Conservation (phyloP, 495 filamentous ascomycete species). For the Chaetomium tenue region DNA sequence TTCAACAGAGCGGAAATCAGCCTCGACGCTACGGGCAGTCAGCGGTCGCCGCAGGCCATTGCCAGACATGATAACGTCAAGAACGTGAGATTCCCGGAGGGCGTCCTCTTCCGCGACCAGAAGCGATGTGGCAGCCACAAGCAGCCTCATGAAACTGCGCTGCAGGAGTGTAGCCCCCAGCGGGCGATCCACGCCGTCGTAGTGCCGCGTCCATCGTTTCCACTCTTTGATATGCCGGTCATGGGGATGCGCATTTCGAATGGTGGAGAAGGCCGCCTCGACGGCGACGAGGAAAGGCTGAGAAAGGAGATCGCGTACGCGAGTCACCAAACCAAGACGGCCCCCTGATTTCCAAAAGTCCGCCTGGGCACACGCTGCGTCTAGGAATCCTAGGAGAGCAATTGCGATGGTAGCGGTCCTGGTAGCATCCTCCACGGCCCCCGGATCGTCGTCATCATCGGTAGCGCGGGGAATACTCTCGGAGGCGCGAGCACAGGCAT, state of each 20-base stretch:
- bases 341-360: conserved; percentile 75
- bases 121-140: conserved; percentile 73
- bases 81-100: conserved; percentile 60
- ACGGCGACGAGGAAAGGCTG: conserved; percentile 79
- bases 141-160: conserved; percentile 77
- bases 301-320: conserved; percentile 68
- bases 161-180: conserved; percentile 91
- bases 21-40: conserved; percentile 44
- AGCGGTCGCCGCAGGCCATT: conserved; percentile 38
- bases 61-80: conserved; percentile 71
- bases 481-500: conserved; percentile 57
- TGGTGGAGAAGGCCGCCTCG: conserved; percentile 81
- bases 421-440: conserved; percentile 60
- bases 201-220: conserved; percentile 79
- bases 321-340: conserved; percentile 65
- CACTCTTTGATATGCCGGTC: conserved; percentile 63
- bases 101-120: conserved; percentile 61
- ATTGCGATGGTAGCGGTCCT: conserved; percentile 69
- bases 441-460: conserved; percentile 53
- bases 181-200: conserved; percentile 73
- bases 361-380: conserved; percentile 70
- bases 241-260: conserved; percentile 60
- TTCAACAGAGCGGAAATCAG: conserved; percentile 60
- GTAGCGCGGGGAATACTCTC: conserved; percentile 40
- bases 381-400: conserved; percentile 83